Evolutionary conservation across 164 flowering plant species (phyloP).

Genomic region (Cinnamomum chago): DNA sequence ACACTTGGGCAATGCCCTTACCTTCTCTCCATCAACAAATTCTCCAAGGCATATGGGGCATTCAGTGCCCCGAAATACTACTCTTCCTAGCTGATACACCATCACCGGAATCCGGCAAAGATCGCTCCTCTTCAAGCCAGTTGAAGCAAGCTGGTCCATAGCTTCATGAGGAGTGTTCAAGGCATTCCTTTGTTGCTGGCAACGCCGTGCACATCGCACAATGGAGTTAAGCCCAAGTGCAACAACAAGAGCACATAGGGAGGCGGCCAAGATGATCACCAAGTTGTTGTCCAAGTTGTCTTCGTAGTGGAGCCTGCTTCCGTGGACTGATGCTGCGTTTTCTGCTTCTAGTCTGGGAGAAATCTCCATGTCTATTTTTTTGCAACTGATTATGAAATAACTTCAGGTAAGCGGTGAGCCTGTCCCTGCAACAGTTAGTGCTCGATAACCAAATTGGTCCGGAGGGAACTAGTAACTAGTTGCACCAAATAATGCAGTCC

Average conservation of each 20-base stretch:
- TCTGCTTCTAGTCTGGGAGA: neutral
- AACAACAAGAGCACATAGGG: slow-evolving; percentile 54
- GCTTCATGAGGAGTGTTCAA: slow-evolving; percentile 29
- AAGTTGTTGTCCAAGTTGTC: slow-evolving; percentile 67
- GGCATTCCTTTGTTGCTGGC: slow-evolving; percentile 12
- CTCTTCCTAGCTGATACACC: slow-evolving; percentile 39
- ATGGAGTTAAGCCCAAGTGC: slow-evolving; percentile 70
- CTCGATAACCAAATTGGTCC: too few species aligned
- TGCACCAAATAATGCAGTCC: too few species aligned
- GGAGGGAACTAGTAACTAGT: too few species aligned
- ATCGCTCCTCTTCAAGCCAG: slow-evolving; percentile 51
- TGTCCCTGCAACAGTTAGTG: too few species aligned
- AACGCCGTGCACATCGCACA: slow-evolving; percentile 32
- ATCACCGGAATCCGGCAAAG: slow-evolving; percentile 53
- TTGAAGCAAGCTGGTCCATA: slow-evolving; percentile 23
- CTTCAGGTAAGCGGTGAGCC: too few species aligned
- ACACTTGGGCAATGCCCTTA: slow-evolving; percentile 59
- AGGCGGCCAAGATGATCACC: slow-evolving; percentile 68
- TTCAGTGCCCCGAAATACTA: slow-evolving; percentile 37
- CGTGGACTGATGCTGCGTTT: slow-evolving; percentile 2
- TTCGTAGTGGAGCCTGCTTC: slow-evolving; percentile 15
- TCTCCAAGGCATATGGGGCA: slow-evolving; percentile 77
- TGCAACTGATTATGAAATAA: too few species aligned
- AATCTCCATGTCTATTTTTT: too few species aligned
- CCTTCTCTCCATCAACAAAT: slow-evolving; percentile 57